Evolutionary conservation across 345 rosid species (phyloP), one percentile per base, ranked within the genome.

Genomic region (Brassica napus): DNA sequence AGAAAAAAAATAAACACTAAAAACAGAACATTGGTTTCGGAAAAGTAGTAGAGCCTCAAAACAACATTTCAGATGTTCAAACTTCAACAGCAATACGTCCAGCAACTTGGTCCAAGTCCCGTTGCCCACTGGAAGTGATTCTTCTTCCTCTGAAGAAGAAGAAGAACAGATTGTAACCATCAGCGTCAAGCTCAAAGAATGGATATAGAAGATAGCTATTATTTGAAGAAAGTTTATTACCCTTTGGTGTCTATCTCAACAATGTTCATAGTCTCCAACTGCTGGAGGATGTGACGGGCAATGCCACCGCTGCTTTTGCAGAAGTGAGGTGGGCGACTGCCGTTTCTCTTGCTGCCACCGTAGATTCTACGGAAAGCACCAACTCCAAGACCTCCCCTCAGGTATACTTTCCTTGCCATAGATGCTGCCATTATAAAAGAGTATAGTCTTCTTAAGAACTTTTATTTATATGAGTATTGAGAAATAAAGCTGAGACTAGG

Each of bases 91-190:
- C 88, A 49, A 88, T 87, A 60, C 90, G 87, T 9, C 98, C 95
- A 5, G 98, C 94, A 65, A 93, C 98, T 77, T 93, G 95, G 82
- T 94, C 98, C 44, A 94, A 92, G 82, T 94, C 98, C 52, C 98
- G 73, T 65, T 85, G 94, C 24, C 98, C 97, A 9, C 81, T 91
- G 11, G 98, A 94, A 12, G 97, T 91, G 76, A 94, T 94, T 83
- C 24, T 88, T 76, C 98, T 89, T 69, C 95, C 98, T 26, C 98
- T 91, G 91, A 31, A 64, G 4, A 3, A 34, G 0, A 47, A 15
- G 2, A 60, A 57, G 3, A 37, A 35, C 39, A 75, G 8, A 42
- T 2, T 12, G 32, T 8, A 10, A 76, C 69, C 8, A 39, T 71
- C 24, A 59, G 18, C 6, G 42, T n/a, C 6, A 1, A 3, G 5